phyloP scores from a whole-genome alignment of 2,329 filamentous ascomycete genomes.

The Aspergillus eucalypticola region DNA sequence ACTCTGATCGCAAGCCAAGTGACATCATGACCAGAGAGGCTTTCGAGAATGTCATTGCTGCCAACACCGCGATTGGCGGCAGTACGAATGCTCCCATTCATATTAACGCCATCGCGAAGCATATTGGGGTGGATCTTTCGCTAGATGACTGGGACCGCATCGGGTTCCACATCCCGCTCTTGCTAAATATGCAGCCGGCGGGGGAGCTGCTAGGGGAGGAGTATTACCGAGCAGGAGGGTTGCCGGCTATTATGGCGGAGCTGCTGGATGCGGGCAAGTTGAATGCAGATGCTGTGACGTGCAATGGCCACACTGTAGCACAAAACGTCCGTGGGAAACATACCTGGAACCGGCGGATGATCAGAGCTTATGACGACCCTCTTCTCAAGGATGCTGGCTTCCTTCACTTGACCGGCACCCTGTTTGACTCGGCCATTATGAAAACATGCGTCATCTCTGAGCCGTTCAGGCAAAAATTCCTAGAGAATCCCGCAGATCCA shows the following conservation, averaged over 20 bases:
- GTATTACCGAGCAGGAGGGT: constrained; percentile 55
- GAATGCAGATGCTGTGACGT: constrained; percentile 46
- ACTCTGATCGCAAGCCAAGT: constrained; percentile 51
- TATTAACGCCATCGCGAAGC: constrained; percentile 56
- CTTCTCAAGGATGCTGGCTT: constrained; percentile 55
- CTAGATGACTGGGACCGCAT: constrained; percentile 57
- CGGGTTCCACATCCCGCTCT: constrained; percentile 53
- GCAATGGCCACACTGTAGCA: constrained; percentile 49
- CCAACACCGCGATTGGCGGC: constrained; percentile 58
- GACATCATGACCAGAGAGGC: constrained; percentile 58
- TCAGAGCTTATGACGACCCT: constrained; percentile 48
- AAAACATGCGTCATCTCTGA: constrained; percentile 54
- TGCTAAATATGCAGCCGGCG: constrained; percentile 58
- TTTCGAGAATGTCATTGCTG: constrained; percentile 59
- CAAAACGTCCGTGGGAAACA: constrained; percentile 49
- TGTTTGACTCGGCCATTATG: constrained; percentile 57
- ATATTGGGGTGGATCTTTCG: constrained; percentile 53
- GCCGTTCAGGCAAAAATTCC: constrained; percentile 48
- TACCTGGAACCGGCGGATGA: constrained; percentile 54
- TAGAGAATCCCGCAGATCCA: constrained; percentile 48
- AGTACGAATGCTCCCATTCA: constrained; percentile 61
- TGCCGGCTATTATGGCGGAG: constrained; percentile 57
- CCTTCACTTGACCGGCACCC: constrained; percentile 49
- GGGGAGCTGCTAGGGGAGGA: constrained; percentile 57
- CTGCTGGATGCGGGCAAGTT: constrained; percentile 52